Base-by-base conservation (phyloP, 495 filamentous ascomycete genomes). In the Sordaria brevicollis region DNA sequence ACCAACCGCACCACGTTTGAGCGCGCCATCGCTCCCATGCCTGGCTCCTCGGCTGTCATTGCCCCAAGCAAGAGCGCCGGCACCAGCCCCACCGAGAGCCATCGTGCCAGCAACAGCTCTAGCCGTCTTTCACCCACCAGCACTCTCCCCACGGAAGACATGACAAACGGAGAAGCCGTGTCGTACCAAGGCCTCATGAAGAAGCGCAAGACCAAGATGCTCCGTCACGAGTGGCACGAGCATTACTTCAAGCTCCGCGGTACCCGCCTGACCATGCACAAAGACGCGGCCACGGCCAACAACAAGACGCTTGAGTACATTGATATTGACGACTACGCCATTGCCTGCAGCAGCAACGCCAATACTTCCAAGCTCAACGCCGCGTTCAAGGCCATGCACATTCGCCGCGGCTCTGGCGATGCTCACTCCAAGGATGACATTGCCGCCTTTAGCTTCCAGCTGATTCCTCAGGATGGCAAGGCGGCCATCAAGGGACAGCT, bases 181-280 rank as follows among this genome's bases (percentile, higher is more conserved):
- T 89, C 84, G 17, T 90, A 94, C 77, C 86, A 88, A 43, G 94
- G 95, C 1, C 93, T 88, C 77, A 96, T 99, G 89, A 94, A 93
- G 85, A 97, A 98, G 85, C 91, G 94, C 70, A 93, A 93, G 81
- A 92, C 92, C 17, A 88, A 88, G 70, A 88, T 97, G 79, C 85
- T 98, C 3, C 89, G 93, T 19, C 94, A 97, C 75, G 94, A 98
- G 72, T 98, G 95, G 95, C 84, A 95, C 74, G 92, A 96, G 69
- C 86, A 90, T 74, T 94, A 93, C 77, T 96, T 96, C 77, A 89
- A 91, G 6, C 88, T 99, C 19, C 86, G 86, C 11, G 95, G 94
- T 69, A 98, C 94, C 1, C 84, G 89, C 17, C 87, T 99, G 3
- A 87, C 90, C 29, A 93, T 97, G 90, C 87, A 93, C 81, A 85